Evolutionary conservation across 2,329 filamentous ascomycete species (phyloP).

Genomic region (Eurotiales sp.): DNA sequence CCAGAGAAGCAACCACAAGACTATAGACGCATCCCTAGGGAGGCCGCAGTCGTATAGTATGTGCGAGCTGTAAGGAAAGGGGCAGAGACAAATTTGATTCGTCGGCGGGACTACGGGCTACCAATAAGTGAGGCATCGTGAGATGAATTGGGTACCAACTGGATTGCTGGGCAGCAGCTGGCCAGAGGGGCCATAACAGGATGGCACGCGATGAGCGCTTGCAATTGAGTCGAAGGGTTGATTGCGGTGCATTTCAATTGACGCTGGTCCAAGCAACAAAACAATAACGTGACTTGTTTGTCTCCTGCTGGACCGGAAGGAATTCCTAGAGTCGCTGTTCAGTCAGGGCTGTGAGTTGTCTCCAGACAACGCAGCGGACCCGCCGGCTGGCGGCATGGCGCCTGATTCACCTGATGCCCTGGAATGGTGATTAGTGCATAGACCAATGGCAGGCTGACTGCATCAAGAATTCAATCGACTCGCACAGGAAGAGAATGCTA

Average conservation of each 20-base stretch:
- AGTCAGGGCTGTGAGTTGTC: conserved; percentile 1
- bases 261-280: no score
- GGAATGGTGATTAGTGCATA: neutral
- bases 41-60: neutral
- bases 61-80: neutral
- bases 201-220: neutral
- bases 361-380: conserved; percentile 15
- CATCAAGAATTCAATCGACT: no score
- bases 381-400: neutral
- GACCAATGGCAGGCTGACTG: neutral
- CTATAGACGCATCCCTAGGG: neutral
- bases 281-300: neutral
- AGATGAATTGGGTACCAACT: conserved; percentile 15
- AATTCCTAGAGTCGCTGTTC: no score
- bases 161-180: conserved; percentile 14
- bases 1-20: neutral
- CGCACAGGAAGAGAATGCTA: no score
- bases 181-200: neutral
- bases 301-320: neutral
- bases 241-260: no score
- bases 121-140: conserved; percentile 16
- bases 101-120: neutral
- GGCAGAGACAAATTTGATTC: neutral
- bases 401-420: no score
- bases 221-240: no score